A percentile compares a stretch with the other conserved stretches of the same genome.
phyloP scores from a whole-genome alignment of 768 basidiomycete species.

The Amanita molliuscula region DNA sequence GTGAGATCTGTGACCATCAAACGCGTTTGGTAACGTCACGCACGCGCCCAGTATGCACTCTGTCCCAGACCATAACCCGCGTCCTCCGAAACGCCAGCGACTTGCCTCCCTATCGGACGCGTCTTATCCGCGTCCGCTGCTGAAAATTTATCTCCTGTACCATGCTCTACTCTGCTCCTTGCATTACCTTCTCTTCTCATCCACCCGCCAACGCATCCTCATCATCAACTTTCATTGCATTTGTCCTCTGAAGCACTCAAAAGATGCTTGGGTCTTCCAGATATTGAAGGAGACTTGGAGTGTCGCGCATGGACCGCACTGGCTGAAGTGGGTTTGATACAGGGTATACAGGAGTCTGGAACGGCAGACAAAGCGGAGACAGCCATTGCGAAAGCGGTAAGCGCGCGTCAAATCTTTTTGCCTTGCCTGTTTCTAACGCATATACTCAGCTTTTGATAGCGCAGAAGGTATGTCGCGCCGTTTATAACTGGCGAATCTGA shows the following conservation, averaged over 20 bases:
- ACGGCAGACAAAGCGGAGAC: conserved; percentile 55
- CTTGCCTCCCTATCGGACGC: background rate
- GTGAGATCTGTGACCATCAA: background rate
- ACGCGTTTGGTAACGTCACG: conserved; percentile 3
- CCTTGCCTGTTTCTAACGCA: background rate
- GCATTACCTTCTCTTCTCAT: conserved; percentile 48
- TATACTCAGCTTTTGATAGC: conserved; percentile 37
- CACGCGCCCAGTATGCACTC: conserved; percentile 2
- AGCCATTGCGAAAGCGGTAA: conserved; percentile 60
- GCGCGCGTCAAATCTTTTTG: conserved; percentile 16
- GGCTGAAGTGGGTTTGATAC: conserved; percentile 57
- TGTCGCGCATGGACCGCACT: conserved; percentile 64
- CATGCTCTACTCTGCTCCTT: conserved; percentile 40
- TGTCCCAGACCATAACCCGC: conserved; percentile 4
- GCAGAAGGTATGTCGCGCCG: conserved; percentile 38
- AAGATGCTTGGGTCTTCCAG: conserved; percentile 38
- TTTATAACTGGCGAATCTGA: background rate
- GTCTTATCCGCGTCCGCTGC: background rate
- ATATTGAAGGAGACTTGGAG: conserved; percentile 48
- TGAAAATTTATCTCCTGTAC: conserved; percentile 13
- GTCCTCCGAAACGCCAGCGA: conserved; percentile 9
- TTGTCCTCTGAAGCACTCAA: conserved; percentile 47
- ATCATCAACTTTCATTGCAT: conserved; percentile 43
- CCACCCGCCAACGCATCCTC: conserved; percentile 54
- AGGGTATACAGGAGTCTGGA: conserved; percentile 38